Base-by-base conservation (phyloP, 2,329 filamentous ascomycete species). In the Incumbomyces lentus region DNA sequence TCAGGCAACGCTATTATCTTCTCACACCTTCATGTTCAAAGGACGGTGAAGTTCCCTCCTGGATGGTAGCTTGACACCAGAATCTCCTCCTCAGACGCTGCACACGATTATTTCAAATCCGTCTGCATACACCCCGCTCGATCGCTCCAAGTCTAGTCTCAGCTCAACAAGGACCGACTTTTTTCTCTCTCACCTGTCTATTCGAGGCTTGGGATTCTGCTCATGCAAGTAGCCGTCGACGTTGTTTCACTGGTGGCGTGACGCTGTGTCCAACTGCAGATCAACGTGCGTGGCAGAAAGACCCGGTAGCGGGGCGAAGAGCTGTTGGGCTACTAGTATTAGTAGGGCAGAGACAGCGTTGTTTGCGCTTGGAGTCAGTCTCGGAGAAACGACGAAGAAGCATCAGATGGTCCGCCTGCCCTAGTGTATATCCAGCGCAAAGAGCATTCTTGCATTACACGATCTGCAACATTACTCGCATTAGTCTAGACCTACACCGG, bases 261-360 rank as follows among this genome's bases (percentile, higher is more conserved):
- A 40, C 33, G 33, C 33, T 37, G 45, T 37, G 19, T 41, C 3
- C 30, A 19, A 42, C 14, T 36, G 45, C 45, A 39, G 38, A 42
- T 37, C 45, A 47, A 47, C 38, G 45, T 47, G 38, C 38, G 45
- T 47, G 38, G 45, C 31, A 42, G 45, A n/a, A 18, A 22, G 18
- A 17, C 16, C 16, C 30, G 18, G 16, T 26, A 37, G 12, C n/a
- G 33, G 12, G 26, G 22, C n/a, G n/a, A 6, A 16, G 42, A 45
- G 18, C 14, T n/a, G 22, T 30, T 17, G 26, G 32, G 10, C 8
- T n/a, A n/a, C n/a, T n/a, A n/a, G n/a, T n/a, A n/a, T n/a, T n/a
- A n/a, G 31, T 14, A 39, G 46, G 33, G 33, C 32, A 44, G 32
- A 36, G 37, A n/a, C 14, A 47, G 14, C 45, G 44, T 29, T 40